Base-by-base conservation (phyloP, 768 basidiomycete genomes). In the Pisolithus microcarpus region DNA sequence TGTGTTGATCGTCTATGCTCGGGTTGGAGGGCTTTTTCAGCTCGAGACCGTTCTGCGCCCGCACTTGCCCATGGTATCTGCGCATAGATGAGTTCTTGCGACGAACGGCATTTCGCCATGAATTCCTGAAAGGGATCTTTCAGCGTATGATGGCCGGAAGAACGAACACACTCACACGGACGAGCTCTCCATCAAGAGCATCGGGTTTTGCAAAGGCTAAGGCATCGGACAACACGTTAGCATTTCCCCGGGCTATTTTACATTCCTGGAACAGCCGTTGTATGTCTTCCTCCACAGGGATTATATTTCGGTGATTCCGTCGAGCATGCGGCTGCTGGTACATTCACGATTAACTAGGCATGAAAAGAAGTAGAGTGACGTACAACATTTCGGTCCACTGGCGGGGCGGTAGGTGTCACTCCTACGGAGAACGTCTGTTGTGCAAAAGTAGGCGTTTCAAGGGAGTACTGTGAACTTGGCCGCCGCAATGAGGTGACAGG, bases 1-100 rank as follows among this genome's bases (percentile, higher is more conserved):
- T 64, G 58, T 0, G 45, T 49, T n/a, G 55, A 51, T 63, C 61
- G 39, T 55, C 57, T 44, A 45, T 46, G 55, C 23, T 49, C 49
- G 18, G 52, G 44, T 53, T 34, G 31, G 13, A n/a, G 54, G 58
- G 18, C 61, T 65, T 10, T 62, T 55, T 56, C 65, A 11, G 61
- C 58, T 31, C 87, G 75, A 7, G 86, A 85, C 43, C 80, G 80
- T 57, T 87, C 85, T 1, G 91, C 91, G 13, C 84, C 79, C 1
- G 90, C 83, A 19, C 82, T 78, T 4, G 93, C 93, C 92, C 93
- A 95, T 7, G 87, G 82, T 58, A 96, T 92, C 67, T 94, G 92
- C 10, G 85, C 82, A 56, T 75, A 84, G 24, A 95, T 81, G 10
- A 93, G 76, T 53, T 92, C 91, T 65, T 91, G 90, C 2, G 89